phyloP scores from a whole-genome alignment of 1,284 basidiomycete genomes.

The Rhodotorula sp. region DNA sequence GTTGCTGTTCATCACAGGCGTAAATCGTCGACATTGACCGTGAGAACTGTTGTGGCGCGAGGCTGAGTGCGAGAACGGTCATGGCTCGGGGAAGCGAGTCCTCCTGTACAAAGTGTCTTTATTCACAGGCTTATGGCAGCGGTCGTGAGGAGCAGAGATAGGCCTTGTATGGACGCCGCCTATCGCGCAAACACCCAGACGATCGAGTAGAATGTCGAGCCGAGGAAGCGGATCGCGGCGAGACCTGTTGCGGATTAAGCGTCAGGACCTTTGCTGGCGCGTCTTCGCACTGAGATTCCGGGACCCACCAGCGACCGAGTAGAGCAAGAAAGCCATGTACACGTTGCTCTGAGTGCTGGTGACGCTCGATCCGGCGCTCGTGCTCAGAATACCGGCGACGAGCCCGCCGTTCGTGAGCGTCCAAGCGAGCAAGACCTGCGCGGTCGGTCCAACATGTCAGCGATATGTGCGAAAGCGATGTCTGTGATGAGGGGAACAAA shows the following conservation, averaged over 20 bases:
- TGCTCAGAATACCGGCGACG: conserved; percentile 67
- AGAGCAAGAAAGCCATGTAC: conserved; percentile 77
- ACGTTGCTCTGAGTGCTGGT: conserved; percentile 56
- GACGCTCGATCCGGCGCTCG: conserved; percentile 29
- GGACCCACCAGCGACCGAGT: conserved; percentile 69
- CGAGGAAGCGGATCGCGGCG: conserved; percentile 71
- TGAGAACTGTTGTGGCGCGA: too few species aligned
- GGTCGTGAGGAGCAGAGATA: background rate
- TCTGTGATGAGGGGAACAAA: background rate
- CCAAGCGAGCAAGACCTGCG: conserved; percentile 68
- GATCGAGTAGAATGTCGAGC: conserved; percentile 72
- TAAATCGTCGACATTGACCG: too few species aligned
- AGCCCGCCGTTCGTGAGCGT: conserved; percentile 75
- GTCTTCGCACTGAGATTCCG: too few species aligned
- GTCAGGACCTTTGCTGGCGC: background rate
- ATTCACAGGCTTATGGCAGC: background rate
- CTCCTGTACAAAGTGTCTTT: background rate
- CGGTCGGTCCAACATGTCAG: conserved; percentile 47
- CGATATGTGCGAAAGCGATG: conserved; percentile 41
- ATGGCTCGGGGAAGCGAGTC: background rate
- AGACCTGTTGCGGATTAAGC: conserved; percentile 49
- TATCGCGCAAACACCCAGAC: conserved; percentile 54
- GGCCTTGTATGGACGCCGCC: background rate
- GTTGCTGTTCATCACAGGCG: too few species aligned
- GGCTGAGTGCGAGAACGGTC: too few species aligned